A percentile compares a stretch with the other conserved stretches of the same genome.
phyloP scores from a whole-genome alignment of 2,329 filamentous ascomycete species.

The Phaeosphaeria sp. region DNA sequence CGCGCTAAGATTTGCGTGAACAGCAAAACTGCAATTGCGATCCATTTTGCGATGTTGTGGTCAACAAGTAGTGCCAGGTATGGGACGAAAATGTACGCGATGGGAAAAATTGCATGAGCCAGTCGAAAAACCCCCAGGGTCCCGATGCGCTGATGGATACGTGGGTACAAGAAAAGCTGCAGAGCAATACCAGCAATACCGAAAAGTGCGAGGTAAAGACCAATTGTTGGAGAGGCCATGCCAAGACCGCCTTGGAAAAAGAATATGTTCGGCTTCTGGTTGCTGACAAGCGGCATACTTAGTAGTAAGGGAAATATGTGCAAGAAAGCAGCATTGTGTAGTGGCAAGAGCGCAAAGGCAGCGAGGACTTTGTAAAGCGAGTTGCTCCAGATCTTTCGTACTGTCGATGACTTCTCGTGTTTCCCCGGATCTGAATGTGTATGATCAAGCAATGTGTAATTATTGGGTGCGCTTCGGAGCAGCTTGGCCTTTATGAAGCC shows the following conservation, averaged over 20 bases:
- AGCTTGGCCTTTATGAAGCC: background rate
- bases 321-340: slow-evolving; percentile 55
- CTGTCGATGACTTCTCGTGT: background rate
- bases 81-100: slow-evolving; percentile 51
- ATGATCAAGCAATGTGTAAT: background rate
- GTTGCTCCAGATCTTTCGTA: slow-evolving; percentile 47
- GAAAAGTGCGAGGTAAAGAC: slow-evolving; percentile 53
- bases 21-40: slow-evolving; percentile 47
- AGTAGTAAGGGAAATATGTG: slow-evolving; percentile 56
- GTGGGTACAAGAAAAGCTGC: slow-evolving; percentile 54
- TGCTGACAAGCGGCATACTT: slow-evolving; percentile 44
- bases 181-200: slow-evolving; percentile 53
- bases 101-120: slow-evolving; percentile 50
- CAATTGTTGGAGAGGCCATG: slow-evolving; percentile 51
- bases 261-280: slow-evolving; percentile 37
- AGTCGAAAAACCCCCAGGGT: slow-evolving; percentile 47
- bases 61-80: slow-evolving; percentile 50
- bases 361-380: slow-evolving; percentile 50
- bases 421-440: background rate
- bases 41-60: slow-evolving; percentile 43
- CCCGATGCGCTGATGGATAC: slow-evolving; percentile 47
- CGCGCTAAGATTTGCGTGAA: slow-evolving; percentile 51
- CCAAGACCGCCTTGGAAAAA: slow-evolving; percentile 54
- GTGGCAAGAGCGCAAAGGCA: slow-evolving; percentile 51
- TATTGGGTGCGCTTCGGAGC: background rate